Percentiles rank a stretch among this genome's conserved stretches.
Evolutionary conservation across 345 rosid genomes (phyloP).

Genomic region (Camelina hispida): DNA sequence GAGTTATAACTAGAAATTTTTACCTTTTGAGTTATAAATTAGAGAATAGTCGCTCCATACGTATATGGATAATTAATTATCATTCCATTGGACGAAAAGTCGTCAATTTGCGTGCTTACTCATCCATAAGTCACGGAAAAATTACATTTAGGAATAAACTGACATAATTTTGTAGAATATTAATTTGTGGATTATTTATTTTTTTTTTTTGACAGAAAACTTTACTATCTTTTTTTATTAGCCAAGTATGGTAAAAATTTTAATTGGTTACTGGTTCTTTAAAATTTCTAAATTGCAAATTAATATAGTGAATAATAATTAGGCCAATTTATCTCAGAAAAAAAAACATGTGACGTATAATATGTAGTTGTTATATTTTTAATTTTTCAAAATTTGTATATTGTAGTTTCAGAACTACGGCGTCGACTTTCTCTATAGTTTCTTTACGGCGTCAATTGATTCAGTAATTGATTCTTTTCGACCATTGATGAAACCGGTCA

Average conservation of each 20-base stretch:
- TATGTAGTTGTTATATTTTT: not conserved
- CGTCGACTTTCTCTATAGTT: not conserved
- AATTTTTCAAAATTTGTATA: not conserved
- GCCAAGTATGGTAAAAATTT: not conserved
- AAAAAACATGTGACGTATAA: not conserved
- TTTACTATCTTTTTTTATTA: not conserved
- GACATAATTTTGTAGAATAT: not conserved
- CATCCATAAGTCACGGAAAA: not conserved
- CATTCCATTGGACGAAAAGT: not conserved
- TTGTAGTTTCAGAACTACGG: not conserved
- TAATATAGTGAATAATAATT: not conserved
- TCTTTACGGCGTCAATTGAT: too few species aligned
- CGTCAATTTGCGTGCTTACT: not conserved
- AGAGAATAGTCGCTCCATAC: not conserved
- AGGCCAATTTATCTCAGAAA: not conserved
- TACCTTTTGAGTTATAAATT: not conserved
- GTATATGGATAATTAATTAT: not conserved
- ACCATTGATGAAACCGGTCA: not conserved
- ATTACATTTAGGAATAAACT: not conserved
- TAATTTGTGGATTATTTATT: not conserved
- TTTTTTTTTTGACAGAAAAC: not conserved
- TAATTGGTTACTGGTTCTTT: not conserved
- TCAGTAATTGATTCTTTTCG: too few species aligned
- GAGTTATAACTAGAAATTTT: not conserved
- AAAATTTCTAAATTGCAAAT: not conserved